A percentile compares a stretch with the other conserved stretches of the same genome.
Conservation (phyloP, 2,329 filamentous ascomycete genomes). For the Leptographium wingfieldii region DNA sequence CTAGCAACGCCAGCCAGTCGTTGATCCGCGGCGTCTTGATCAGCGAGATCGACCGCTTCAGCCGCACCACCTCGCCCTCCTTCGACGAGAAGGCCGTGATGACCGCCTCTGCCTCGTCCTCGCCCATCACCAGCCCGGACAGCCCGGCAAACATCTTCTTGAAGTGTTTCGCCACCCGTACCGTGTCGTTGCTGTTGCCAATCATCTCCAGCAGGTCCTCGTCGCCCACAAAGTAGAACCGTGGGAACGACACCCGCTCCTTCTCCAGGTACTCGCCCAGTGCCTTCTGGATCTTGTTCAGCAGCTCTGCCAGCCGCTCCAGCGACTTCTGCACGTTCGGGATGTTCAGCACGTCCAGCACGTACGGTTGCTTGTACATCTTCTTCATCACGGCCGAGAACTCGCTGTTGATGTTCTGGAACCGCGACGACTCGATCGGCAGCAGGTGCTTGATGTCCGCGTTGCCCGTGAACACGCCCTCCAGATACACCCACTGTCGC, state of each 20-base stretch:
- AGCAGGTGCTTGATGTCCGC: slow-evolving; percentile 97
- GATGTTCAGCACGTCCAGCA: slow-evolving; percentile 92
- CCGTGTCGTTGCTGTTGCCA: slow-evolving; percentile 94
- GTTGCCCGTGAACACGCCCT: slow-evolving; percentile 97
- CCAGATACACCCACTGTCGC: slow-evolving; percentile 97
- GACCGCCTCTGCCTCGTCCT: slow-evolving; percentile 51
- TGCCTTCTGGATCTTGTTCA: slow-evolving; percentile 99
- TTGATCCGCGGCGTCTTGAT: slow-evolving; percentile 95
- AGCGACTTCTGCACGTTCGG: slow-evolving; percentile 91
- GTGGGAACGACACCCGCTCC: slow-evolving; percentile 91
- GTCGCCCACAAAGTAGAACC: slow-evolving; percentile 99
- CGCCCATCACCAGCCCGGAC: slow-evolving; percentile 68
- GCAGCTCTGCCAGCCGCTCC: slow-evolving; percentile 85
- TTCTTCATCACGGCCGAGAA: slow-evolving; percentile 99
- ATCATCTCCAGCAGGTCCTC: slow-evolving; percentile 98
- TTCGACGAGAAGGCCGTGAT: slow-evolving; percentile 93
- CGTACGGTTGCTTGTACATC: slow-evolving; percentile 89
- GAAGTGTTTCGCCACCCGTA: slow-evolving; percentile 95
- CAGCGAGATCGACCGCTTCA: slow-evolving; percentile 86
- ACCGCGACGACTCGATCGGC: slow-evolving; percentile 89
- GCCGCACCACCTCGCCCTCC: slow-evolving; percentile 75
- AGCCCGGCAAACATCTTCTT: slow-evolving; percentile 99
- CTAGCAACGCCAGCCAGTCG: slow-evolving; percentile 91
- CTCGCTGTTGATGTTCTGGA: slow-evolving; percentile 98
- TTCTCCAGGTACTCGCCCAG: slow-evolving; percentile 97